Evolutionary conservation across 345 rosid genomes (phyloP).

Genomic region (Gossypium australe): DNA sequence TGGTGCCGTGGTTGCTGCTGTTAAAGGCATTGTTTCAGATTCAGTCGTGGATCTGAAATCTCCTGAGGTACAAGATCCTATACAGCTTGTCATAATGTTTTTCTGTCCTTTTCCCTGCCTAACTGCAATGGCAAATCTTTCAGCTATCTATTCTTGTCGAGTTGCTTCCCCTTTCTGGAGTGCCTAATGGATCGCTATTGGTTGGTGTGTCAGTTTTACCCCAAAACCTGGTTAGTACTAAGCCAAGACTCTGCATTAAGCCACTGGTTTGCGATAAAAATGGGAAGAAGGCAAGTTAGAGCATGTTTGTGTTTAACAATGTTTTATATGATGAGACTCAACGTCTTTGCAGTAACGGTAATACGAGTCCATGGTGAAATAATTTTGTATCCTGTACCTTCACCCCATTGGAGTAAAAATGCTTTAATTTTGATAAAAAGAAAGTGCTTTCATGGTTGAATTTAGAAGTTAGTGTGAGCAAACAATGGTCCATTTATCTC

Average conservation of each 20-base stretch:
- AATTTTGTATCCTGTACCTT: too few relatives aligned
- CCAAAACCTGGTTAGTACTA: constrained; percentile 56
- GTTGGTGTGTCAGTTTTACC: constrained; percentile 83
- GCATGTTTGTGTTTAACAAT: neutral
- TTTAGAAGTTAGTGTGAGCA: too few relatives aligned
- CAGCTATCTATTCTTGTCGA: constrained; percentile 83
- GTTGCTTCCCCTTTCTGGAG: constrained; percentile 74
- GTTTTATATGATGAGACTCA: neutral
- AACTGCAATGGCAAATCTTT: constrained; percentile 12
- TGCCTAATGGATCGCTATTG: constrained; percentile 49
- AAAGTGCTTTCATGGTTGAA: too few relatives aligned
- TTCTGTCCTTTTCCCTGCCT: neutral
- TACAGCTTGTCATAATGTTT: neutral
- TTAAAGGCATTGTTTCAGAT: constrained; percentile 70
- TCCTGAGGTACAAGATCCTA: constrained; percentile 54
- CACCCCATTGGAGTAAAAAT: too few relatives aligned
- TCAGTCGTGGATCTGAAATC: constrained; percentile 77
- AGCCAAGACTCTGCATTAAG: constrained; percentile 78
- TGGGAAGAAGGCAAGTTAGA: constrained; percentile 29
- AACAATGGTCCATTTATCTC: too few relatives aligned
- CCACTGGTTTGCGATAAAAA: constrained; percentile 47
- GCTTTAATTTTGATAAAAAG: too few relatives aligned
- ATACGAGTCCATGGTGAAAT: too few relatives aligned
- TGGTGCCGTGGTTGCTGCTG: constrained; percentile 67
- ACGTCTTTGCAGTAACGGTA: neutral